Conservation (phyloP, 2,329 filamentous ascomycete species). For the Blastomyces gilchristii region DNA sequence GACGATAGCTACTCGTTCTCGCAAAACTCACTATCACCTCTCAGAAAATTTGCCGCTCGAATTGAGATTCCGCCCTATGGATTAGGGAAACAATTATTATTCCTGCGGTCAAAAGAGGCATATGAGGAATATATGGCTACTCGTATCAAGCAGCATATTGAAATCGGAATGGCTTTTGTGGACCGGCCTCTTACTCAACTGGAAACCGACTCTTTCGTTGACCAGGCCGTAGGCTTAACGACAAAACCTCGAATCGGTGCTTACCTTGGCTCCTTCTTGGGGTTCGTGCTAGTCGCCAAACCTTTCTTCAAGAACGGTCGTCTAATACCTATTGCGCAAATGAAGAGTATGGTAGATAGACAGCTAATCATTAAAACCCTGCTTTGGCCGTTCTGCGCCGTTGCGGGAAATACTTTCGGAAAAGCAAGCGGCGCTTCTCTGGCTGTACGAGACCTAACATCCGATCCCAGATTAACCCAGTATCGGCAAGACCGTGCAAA, state of each 20-base stretch:
- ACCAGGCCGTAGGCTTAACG: conserved; percentile 17
- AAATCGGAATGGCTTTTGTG: conserved; percentile 17
- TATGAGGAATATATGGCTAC: conserved; percentile 9
- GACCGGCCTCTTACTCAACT: conserved; percentile 25
- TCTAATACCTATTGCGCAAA: neutral
- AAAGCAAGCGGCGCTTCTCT: neutral
- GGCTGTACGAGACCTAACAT: neutral
- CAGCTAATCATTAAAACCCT: neutral
- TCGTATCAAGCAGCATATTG: conserved; percentile 15
- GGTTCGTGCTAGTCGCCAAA: conserved; percentile 4
- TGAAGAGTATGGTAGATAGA: neutral
- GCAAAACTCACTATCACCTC: conserved; percentile 1
- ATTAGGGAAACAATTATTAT: neutral
- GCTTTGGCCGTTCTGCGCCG: neutral
- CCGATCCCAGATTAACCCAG: conserved; percentile 9
- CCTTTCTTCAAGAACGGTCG: neutral
- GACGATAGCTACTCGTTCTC: conserved; percentile 2
- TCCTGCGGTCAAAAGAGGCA: neutral
- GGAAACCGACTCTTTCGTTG: conserved; percentile 26
- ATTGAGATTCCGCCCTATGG: conserved; percentile 7
- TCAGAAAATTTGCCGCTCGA: conserved; percentile 6
- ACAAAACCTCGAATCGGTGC: conserved; percentile 15
- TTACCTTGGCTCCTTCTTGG: conserved; percentile 16
- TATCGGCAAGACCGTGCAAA: conserved; percentile 4
- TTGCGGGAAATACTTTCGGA: neutral